These are phyloP conservation scores for Aspergillus calidoustus DNA, from an alignment of 2,329 filamentous ascomycete species.

Conservation along the genomic window DNA sequence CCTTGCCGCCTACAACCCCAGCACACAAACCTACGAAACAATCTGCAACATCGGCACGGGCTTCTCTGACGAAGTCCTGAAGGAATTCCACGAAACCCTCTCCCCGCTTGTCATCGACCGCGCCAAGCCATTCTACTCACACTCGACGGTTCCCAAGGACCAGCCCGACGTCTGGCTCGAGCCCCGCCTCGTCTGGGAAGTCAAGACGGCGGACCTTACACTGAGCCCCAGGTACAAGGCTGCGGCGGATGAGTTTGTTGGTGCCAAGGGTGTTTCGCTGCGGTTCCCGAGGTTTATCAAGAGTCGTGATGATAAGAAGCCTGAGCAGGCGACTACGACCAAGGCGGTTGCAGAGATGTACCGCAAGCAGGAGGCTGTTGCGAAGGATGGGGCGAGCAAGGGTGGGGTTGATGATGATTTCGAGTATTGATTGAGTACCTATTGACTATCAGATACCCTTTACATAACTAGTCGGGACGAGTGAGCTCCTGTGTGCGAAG, in stretches of 20 bases:
- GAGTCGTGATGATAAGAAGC: slow-evolving; percentile 91
- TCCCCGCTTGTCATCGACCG: slow-evolving; percentile 80
- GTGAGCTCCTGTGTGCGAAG: not conserved
- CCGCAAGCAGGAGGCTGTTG: slow-evolving; percentile 86
- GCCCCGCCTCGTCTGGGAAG: slow-evolving; percentile 92
- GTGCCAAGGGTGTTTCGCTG: slow-evolving; percentile 79
- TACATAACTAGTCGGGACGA: not conserved
- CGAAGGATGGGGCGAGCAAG: slow-evolving; percentile 82
- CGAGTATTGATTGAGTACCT: slow-evolving; percentile 70
- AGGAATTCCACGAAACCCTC: slow-evolving; percentile 78
- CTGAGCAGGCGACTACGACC: slow-evolving; percentile 83
- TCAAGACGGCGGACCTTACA: slow-evolving; percentile 94
- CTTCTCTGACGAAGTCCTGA: slow-evolving; percentile 92
- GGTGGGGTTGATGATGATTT: slow-evolving; percentile 95
- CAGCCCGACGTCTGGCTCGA: slow-evolving; percentile 99
- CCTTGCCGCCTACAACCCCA: slow-evolving; percentile 87
- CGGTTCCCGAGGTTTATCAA: slow-evolving; percentile 94
- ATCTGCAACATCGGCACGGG: slow-evolving; percentile 99
- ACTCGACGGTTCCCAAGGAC: slow-evolving; percentile 82
- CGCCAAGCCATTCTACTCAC: slow-evolving; percentile 91
- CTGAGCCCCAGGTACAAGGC: slow-evolving; percentile 92
- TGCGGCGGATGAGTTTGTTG: slow-evolving; percentile 80
- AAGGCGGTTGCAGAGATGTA: slow-evolving; percentile 97
- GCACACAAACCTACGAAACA: slow-evolving; percentile 83
- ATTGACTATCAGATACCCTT: not conserved